phyloP scores from a whole-genome alignment of 164 flowering plant genomes.

The Litsea cubeba region DNA sequence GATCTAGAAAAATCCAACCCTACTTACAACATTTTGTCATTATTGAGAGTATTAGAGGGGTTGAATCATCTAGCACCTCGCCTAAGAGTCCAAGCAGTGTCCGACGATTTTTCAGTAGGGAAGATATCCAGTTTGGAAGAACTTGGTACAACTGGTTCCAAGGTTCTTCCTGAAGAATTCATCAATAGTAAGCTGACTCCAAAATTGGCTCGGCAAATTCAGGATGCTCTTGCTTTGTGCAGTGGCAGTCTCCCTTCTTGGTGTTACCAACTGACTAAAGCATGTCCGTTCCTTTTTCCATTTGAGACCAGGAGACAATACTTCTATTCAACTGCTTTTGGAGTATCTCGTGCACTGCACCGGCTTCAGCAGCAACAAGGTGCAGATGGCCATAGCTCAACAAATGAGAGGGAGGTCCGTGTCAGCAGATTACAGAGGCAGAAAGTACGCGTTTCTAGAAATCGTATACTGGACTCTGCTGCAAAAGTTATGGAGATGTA shows the following conservation, averaged over 20 bases:
- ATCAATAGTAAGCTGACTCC: constrained; percentile 89
- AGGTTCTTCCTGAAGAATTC: constrained; percentile 68
- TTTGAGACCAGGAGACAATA: constrained; percentile 92
- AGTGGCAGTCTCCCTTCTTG: constrained; percentile 98
- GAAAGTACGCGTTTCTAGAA: constrained; percentile 93
- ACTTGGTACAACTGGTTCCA: constrained; percentile 42
- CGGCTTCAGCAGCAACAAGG: constrained; percentile 97
- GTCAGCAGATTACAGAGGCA: constrained; percentile 91
- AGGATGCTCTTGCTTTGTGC: constrained; percentile 92
- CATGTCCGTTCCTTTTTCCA: constrained; percentile 95
- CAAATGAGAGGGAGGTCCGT: constrained; percentile 82
- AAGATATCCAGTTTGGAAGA: constrained; percentile 49
- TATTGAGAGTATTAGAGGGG: constrained; percentile 82
- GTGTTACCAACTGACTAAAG: constrained; percentile 96
- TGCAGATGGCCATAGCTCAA: constrained; percentile 70
- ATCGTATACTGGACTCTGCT: constrained; percentile 92
- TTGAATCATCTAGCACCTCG: constrained; percentile 88
- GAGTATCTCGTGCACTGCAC: constrained; percentile 83
- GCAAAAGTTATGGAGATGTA: constrained; percentile 99
- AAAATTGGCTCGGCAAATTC: constrained; percentile 88
- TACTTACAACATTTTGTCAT: constrained; percentile 73
- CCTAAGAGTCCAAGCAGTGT: constrained; percentile 53
- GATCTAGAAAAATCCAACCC: constrained; percentile 84
- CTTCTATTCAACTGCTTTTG: constrained; percentile 98
- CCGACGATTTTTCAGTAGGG: constrained; percentile 71